Conservation (phyloP, 192 early-diverging fungal genomes). For the Coemansia sp. region DNA sequence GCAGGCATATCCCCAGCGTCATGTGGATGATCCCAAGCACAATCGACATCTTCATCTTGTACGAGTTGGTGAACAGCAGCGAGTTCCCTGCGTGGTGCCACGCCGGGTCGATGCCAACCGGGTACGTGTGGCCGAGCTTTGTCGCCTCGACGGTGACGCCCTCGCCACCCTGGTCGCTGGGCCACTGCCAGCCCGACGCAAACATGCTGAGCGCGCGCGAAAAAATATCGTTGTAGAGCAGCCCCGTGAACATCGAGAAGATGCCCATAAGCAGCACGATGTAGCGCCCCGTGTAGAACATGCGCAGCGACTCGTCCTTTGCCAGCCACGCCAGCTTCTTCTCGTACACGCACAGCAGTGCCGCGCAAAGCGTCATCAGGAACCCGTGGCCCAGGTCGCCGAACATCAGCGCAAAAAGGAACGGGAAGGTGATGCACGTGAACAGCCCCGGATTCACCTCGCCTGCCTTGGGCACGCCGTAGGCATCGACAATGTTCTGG, state of each 20-base stretch:
- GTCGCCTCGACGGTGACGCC: slow-evolving; percentile 63
- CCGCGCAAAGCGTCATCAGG: slow-evolving; percentile 74
- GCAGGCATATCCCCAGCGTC: slow-evolving; percentile 89
- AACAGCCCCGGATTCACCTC: slow-evolving; percentile 99
- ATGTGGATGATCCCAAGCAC: slow-evolving; percentile 97
- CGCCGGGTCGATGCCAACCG: slow-evolving; percentile 86
- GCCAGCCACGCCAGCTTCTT: slow-evolving; percentile 71
- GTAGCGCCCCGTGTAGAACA: slow-evolving; percentile 95
- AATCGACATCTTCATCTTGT: slow-evolving; percentile 99
- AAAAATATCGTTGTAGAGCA: slow-evolving; percentile 99
- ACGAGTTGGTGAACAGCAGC: slow-evolving; percentile 95
- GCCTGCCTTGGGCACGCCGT: slow-evolving; percentile 92
- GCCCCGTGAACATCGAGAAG: slow-evolving; percentile 96
- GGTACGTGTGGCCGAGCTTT: slow-evolving; percentile 64
- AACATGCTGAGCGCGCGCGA: slow-evolving; percentile 76
- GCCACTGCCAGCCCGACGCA: slow-evolving; percentile 77
- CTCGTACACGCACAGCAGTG: slow-evolving; percentile 80
- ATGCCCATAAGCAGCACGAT: slow-evolving; percentile 97
- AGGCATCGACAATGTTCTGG: slow-evolving; percentile 96
- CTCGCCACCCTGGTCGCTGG: slow-evolving; percentile 57
- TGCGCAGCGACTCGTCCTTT: slow-evolving; percentile 74
- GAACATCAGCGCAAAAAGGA: slow-evolving; percentile 99
- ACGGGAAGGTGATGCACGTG: slow-evolving; percentile 97
- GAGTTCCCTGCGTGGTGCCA: slow-evolving; percentile 95
- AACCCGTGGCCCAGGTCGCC: slow-evolving; percentile 97